A percentile compares a stretch with the other conserved stretches of the same genome.
Conservation (phyloP, 768 basidiomycete species). For the Infundibulicybe gibba region DNA sequence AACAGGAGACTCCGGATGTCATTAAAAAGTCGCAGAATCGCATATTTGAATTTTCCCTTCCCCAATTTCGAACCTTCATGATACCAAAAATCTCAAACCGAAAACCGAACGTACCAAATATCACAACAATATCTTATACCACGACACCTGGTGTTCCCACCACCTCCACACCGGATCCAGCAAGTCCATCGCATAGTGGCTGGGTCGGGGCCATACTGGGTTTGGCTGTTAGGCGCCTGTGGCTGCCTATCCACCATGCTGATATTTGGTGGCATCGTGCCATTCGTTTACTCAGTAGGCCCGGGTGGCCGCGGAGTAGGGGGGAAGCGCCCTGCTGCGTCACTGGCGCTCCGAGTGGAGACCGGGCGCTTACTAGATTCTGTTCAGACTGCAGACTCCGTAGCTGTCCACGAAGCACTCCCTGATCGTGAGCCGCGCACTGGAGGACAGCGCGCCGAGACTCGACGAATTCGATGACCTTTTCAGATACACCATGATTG, state of each 20-base stretch:
- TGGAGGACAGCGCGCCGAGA: conserved; percentile 43
- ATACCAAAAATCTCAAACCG: too few relatives aligned
- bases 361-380: background rate
- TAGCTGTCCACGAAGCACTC: conserved; percentile 28
- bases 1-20: too few relatives aligned
- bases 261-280: conserved; percentile 9
- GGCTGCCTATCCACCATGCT: background rate
- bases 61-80: too few relatives aligned
- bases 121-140: too few relatives aligned
- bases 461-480: conserved; percentile 34
- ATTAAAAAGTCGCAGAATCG: too few relatives aligned
- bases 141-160: too few relatives aligned
- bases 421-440: conserved; percentile 32
- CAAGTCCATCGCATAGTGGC: too few relatives aligned
- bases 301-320: conserved; percentile 3
- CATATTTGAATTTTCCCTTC: too few relatives aligned
- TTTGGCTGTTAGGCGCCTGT: background rate
- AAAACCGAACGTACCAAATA: too few relatives aligned
- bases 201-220: conserved; percentile 2
- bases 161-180: too few relatives aligned
- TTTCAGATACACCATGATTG: conserved; percentile 41
- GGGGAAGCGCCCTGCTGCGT: background rate
- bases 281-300: conserved; percentile 6
- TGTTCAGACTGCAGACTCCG: conserved; percentile 7
- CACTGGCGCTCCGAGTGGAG: conserved; percentile 1